A percentile compares a stretch with the other conserved stretches of the same genome.
phyloP scores from a whole-genome alignment of 306 rosid genomes.

The Vachellia pachyceras region DNA sequence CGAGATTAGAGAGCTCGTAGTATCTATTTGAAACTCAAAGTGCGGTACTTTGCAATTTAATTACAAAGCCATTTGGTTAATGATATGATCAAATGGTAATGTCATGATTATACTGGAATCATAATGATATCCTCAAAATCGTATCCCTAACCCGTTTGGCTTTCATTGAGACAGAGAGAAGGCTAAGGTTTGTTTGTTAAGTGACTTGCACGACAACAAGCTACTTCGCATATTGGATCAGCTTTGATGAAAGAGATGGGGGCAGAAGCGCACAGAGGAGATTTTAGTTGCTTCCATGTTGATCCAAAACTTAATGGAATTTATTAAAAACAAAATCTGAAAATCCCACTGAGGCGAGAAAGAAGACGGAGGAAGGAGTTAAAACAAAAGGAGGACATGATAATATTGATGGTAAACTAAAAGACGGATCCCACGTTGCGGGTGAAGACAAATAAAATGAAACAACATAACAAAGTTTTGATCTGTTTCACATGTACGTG shows the following conservation, averaged over 20 bases:
- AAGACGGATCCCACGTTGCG: background rate
- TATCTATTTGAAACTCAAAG: no score
- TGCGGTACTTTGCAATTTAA: no score
- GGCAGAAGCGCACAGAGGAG: conserved; percentile 1
- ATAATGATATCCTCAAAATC: no score
- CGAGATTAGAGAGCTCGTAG: no score
- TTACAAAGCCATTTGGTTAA: no score
- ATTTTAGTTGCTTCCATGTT: conserved; percentile 36
- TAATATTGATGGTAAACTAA: background rate
- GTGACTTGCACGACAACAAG: conserved; percentile 42
- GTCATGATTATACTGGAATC: no score
- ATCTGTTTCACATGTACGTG: background rate
- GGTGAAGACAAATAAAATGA: background rate
- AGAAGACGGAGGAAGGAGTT: conserved; percentile 14
- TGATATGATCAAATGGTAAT: no score
- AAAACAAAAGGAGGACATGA: conserved; percentile 3
- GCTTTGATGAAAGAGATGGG: conserved; percentile 36
- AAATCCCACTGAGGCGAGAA: background rate
- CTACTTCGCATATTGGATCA: conserved; percentile 43
- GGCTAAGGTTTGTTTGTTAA: conserved; percentile 29
- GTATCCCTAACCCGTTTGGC: no score
- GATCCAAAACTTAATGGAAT: conserved; percentile 22
- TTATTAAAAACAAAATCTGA: background rate
- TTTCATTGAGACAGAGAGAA: conserved; percentile 37
- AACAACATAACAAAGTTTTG: background rate